Conservation (phyloP, 2,329 filamentous ascomycete genomes). For the Xylaria sp. region DNA sequence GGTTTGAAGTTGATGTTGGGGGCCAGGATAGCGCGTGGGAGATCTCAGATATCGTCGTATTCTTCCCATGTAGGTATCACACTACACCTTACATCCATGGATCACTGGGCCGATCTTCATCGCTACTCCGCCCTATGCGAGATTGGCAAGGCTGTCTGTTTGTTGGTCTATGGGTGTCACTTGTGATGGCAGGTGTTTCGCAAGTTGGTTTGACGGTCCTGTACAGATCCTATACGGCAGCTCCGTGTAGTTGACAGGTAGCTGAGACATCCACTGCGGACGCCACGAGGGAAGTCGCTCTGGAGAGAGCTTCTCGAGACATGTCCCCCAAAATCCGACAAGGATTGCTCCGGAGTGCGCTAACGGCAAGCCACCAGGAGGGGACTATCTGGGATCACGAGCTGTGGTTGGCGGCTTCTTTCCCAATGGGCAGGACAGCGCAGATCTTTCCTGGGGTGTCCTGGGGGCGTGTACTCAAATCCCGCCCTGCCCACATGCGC, state of each 20-base stretch:
- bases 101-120: constrained; percentile 26
- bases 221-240: too few relatives aligned
- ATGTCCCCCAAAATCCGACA: background rate
- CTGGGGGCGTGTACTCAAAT: too few relatives aligned
- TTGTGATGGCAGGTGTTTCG: too few relatives aligned
- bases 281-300: background rate
- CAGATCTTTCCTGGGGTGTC: background rate
- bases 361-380: background rate
- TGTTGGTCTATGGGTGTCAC: background rate
- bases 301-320: background rate
- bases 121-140: constrained; percentile 17
- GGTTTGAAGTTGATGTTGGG: constrained; percentile 8
- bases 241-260: too few relatives aligned
- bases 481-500: too few relatives aligned
- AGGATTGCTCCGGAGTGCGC: background rate
- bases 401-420: background rate
- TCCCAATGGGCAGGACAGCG: background rate
- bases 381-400: background rate
- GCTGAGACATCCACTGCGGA: background rate
- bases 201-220: too few relatives aligned
- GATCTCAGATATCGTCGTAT: background rate
- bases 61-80: background rate
- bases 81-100: background rate
- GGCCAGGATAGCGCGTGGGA: background rate
- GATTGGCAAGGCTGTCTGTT: constrained; percentile 23